These are phyloP conservation scores for Arxiozyma slooffiae DNA, from an alignment of 1,139 yeast genomes.

Conservation along the genomic window DNA sequence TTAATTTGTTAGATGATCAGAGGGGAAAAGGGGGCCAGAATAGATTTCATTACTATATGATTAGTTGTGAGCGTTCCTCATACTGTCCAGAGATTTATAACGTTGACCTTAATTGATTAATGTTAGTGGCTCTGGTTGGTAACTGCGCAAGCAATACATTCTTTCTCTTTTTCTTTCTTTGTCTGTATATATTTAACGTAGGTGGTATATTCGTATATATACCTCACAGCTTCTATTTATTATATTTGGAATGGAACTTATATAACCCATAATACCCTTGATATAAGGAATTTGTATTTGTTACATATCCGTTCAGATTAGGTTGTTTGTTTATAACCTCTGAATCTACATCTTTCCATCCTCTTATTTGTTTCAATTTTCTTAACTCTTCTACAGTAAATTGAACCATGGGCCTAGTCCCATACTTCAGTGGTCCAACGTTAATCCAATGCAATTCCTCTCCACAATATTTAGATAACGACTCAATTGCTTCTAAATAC, in stretches of 20 bases:
- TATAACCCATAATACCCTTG: conserved; percentile 65
- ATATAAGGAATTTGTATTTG: conserved; percentile 59
- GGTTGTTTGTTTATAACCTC: conserved; percentile 9
- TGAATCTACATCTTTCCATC: conserved; percentile 47
- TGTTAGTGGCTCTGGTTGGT: conserved; percentile 25
- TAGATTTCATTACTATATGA: conserved; percentile 10
- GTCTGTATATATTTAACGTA: too few relatives aligned
- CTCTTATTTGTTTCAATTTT: conserved; percentile 42
- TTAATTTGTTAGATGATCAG: conserved; percentile 27
- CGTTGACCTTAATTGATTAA: conserved; percentile 5
- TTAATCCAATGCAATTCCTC: conserved; percentile 63
- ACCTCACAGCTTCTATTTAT: conserved; percentile 1
- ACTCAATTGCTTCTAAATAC: conserved; percentile 54
- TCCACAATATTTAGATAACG: conserved; percentile 35
- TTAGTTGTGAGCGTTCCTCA: conserved; percentile 29
- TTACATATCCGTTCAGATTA: conserved; percentile 43
- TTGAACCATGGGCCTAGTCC: conserved; percentile 75
- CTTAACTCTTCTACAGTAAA: conserved; percentile 55
- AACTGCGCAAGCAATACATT: conserved; percentile 29
- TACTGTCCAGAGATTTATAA: conserved; percentile 24
- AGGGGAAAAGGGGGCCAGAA: conserved; percentile 31
- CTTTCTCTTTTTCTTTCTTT: not conserved
- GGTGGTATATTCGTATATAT: not conserved
- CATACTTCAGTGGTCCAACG: conserved; percentile 80
- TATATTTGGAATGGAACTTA: conserved; percentile 32